Base-by-base conservation (phyloP, 2,329 filamentous ascomycete genomes). In the Stemphylium lycopersici region DNA sequence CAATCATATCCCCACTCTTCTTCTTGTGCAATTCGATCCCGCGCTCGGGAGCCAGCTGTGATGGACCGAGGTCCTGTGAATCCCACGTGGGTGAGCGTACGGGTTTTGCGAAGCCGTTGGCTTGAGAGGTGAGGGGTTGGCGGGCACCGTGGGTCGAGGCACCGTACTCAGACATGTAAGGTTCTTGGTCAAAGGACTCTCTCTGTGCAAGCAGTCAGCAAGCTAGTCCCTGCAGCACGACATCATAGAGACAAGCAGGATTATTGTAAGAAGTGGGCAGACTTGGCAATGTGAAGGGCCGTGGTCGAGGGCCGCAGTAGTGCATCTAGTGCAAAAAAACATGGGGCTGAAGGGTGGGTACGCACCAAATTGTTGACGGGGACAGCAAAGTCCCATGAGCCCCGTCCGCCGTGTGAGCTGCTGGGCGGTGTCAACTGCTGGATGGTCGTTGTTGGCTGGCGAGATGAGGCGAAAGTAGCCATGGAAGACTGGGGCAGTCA, bases 1-100 rank as follows among this genome's bases (percentile, higher is more conserved):
- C 75, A 46, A 77, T 77, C 43, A 78, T 67, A 50, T 78, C 78
- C 41, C 77, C 77, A 43, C 77, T 74, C 33, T 60, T 50, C 48
- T 79, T 78, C 48, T 76, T 72, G 52, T 65, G 71, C 39, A 78
- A 66, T 26, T 72, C 72, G 47, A 70, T 61, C 26, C 73, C 63
- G 47, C 72, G 68, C 32, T 70, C 72, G 12, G 77, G 70, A 16
- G 63, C 66, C 32, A 76, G 65, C 51, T 75, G 56, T 13, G 52
- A 48, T 31, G 58, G 57, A 22, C 69, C 64, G 24, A 62, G 62
- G 38, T 64, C 64, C 16, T 69, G 69, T 8, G 69, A 65, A 29
- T 72, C 72, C 55, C 67, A 61, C 26, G 71, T 67, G 29, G 72
- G 63, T 38, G 68, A 61, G 48, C 68, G 72, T 32, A 62, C 58